Evolutionary conservation across 1,139 yeast species (phyloP).

Genomic region (Diutina pseudorugosa): DNA sequence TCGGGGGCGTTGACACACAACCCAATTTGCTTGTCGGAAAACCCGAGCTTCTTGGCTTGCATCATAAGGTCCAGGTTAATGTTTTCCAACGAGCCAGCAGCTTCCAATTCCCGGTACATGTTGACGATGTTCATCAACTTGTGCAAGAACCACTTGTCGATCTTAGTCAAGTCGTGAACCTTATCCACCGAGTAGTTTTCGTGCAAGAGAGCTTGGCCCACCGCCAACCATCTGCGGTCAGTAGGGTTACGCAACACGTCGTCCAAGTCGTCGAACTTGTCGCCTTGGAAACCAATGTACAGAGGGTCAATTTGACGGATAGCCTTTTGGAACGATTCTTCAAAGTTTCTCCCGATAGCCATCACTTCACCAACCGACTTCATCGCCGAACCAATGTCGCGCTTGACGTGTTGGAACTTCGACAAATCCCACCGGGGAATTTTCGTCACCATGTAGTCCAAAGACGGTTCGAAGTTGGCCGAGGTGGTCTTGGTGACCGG

Average conservation of each 20-base stretch:
- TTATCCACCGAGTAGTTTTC: slow-evolving; percentile 83
- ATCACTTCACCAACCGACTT: slow-evolving; percentile 98
- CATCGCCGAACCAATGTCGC: slow-evolving; percentile 93
- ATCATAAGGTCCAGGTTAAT: slow-evolving; percentile 58
- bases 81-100: slow-evolving; percentile 36
- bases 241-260: slow-evolving; percentile 79
- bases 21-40: slow-evolving; percentile 90
- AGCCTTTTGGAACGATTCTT: slow-evolving; percentile 97
- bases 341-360: slow-evolving; percentile 97
- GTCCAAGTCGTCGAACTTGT: slow-evolving; percentile 68
- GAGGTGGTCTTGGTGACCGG: slow-evolving; percentile 94
- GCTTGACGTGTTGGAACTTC: slow-evolving; percentile 88
- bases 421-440: slow-evolving; percentile 97
- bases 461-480: slow-evolving; percentile 93
- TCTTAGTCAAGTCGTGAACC: slow-evolving; percentile 83
- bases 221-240: slow-evolving; percentile 97
- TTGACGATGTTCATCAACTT: slow-evolving; percentile 84
- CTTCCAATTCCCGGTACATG: slow-evolving; percentile 72
- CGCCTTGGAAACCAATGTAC: slow-evolving; percentile 86
- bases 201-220: slow-evolving; percentile 88
- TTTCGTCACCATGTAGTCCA: slow-evolving; percentile 93
- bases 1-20: slow-evolving; percentile 53
- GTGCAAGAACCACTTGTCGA: slow-evolving; percentile 92
- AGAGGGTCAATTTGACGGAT: slow-evolving; percentile 94
- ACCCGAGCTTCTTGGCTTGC: slow-evolving; percentile 87